These are phyloP conservation scores for Maudiozyma humilis DNA, from an alignment of 1,139 yeast genomes.

Conservation along the genomic window DNA sequence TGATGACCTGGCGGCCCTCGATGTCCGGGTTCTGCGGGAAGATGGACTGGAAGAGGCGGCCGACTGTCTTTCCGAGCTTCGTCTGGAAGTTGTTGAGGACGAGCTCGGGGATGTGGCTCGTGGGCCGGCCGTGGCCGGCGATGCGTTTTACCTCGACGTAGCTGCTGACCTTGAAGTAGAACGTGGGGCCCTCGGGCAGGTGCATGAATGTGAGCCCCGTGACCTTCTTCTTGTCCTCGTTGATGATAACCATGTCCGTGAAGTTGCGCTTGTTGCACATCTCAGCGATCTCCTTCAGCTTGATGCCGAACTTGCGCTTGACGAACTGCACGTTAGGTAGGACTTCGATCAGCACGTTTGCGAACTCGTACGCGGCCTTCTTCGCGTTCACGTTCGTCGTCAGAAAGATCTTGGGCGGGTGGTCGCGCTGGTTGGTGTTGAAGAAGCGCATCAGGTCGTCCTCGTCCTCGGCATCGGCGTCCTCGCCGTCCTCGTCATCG, in stretches of 20 bases:
- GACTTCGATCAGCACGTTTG: slow-evolving; percentile 75
- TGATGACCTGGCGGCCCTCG: slow-evolving; percentile 90
- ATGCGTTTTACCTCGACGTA: slow-evolving; percentile 67
- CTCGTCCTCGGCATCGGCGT: slow-evolving; percentile 70
- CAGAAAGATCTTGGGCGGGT: slow-evolving; percentile 68
- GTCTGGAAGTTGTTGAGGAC: slow-evolving; percentile 88
- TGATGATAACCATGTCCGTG: slow-evolving; percentile 79
- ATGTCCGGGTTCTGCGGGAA: slow-evolving; percentile 91
- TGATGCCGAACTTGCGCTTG: slow-evolving; percentile 76
- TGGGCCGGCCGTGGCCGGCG: slow-evolving; percentile 81
- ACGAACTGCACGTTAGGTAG: slow-evolving; percentile 81
- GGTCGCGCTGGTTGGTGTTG: slow-evolving; percentile 18
- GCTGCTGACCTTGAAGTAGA: slow-evolving; percentile 81
- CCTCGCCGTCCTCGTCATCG: slow-evolving; percentile 48
- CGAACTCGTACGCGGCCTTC: slow-evolving; percentile 82
- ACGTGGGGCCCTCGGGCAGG: slow-evolving; percentile 90
- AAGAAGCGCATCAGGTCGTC: slow-evolving; percentile 45
- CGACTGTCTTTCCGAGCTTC: slow-evolving; percentile 85
- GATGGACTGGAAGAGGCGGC: slow-evolving; percentile 79
- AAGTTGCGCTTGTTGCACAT: slow-evolving; percentile 74
- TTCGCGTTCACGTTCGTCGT: slow-evolving; percentile 86
- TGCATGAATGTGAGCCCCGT: slow-evolving; percentile 90
- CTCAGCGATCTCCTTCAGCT: slow-evolving; percentile 77
- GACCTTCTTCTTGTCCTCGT: slow-evolving; percentile 87
- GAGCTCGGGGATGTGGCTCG: slow-evolving; percentile 85